Base-by-base conservation (phyloP, 2,329 filamentous ascomycete species). In the Fusarium sp. region DNA sequence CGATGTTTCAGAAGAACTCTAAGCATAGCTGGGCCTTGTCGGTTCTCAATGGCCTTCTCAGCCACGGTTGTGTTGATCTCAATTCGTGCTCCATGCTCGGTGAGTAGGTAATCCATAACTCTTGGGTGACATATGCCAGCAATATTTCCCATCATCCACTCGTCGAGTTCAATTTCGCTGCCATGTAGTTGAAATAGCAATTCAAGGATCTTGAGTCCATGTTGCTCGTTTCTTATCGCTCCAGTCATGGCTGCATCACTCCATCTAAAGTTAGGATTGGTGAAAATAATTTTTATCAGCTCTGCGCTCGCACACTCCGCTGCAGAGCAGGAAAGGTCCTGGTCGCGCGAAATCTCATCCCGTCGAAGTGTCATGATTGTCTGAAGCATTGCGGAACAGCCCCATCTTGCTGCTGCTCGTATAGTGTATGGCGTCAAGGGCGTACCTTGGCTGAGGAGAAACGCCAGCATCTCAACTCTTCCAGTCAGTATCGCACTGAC, bases 141-240 rank as follows among this genome's bases (percentile, higher is more conserved):
- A 17, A 65, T 64, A 28, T 58, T 65, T 9, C 56, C 60, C 60
- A 65, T 60, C 53, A 65, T 65, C 60, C 60, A 65, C 35, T 65
- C 60, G 6, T 65, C 62, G 1, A 65, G 41, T 17, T 65, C 32
- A 14, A 65, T 54, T 7, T 39, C 19, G 32, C 48, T 28, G 15
- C 52, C 46, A 11, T 65, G 54, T 13, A 59, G 46, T 47, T 65
- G 30, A 47, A 65, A 44, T n/a, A 65, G 24, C 28, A 60, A 15
- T 5, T 22, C 28, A 11, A 65, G 30, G 22, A 65, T 59, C 5
- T 60, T 30, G 5, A 65, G 62, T 14, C 62, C 62, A 11, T 64
- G 24, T 1, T 26, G 41, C 24, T 65, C 60, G n/a, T 64, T 64
- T 14, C 61, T 52, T 33, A 50, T 59, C 13, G 61, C 61, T 33